Evolutionary conservation across 768 basidiomycete genomes (phyloP), one percentile per base, ranked within the genome.

Genomic region (Hericium erinaceus): DNA sequence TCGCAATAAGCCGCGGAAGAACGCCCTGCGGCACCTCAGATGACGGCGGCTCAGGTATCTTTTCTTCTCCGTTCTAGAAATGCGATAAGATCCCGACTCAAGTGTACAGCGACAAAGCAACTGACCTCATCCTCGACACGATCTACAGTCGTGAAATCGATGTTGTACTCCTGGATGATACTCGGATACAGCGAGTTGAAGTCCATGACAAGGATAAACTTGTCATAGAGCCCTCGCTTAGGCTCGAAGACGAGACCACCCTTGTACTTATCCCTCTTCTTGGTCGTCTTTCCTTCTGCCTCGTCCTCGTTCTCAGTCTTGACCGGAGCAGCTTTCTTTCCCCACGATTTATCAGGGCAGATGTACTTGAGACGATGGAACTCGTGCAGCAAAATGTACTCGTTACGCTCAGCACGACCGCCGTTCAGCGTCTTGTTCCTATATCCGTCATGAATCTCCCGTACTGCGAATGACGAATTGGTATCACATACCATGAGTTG

Each of bases 161-260:
- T 98, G 69, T 99, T 98, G 68, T 91, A 99, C 76, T 99, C 97
- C 67, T 98, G 97, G 51, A 99, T 99, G 75, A 99, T 99, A 69
- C 91, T 94, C 6, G 97, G 97, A 69, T 99, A 99, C 57, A 99
- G 78, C 60, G 94, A 97, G 72, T 99, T 99, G 84, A 98, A 99
- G 71, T 99, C 97, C 97, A 99, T 99, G 71, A 99, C 97, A 16
- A 99, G 80, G 71, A 98, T 89, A 68, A 79, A 97, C 65, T 86
- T 95, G 75, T 98, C 97, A 91, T 92, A 98, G 41, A 99, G 75
- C 11, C 95, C 92, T 55, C 91, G 79, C 73, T 97, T 95, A 2
- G 97, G 97, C 58, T 97, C 92, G 62, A 99, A 94, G 18, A 99
- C 97, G 54, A 98, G 79, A 71, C 97, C 97, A 69, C 97, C 97